A percentile compares a stretch with the other conserved stretches of the same genome.
phyloP scores from a whole-genome alignment of 768 basidiomycete genomes.

The Termitomyces sp. region DNA sequence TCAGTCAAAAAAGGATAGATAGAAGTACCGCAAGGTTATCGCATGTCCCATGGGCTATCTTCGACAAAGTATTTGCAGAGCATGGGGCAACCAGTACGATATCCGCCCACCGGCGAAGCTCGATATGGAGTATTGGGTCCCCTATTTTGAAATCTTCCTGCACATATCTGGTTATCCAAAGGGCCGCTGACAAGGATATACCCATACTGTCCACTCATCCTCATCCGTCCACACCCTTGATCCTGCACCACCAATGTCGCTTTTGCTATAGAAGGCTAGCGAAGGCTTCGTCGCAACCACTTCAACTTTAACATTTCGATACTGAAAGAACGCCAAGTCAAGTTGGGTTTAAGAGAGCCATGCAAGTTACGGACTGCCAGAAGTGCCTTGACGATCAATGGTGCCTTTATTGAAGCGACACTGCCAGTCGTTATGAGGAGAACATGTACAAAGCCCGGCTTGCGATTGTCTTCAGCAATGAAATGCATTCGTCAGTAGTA shows the following conservation, averaged over 20 bases:
- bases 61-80: slow-evolving; percentile 94
- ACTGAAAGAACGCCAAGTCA: slow-evolving; percentile 36
- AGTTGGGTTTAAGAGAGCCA: not conserved
- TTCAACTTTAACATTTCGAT: slow-evolving; percentile 69
- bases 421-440: slow-evolving; percentile 89
- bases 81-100: slow-evolving; percentile 93
- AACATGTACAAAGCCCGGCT: slow-evolving; percentile 51
- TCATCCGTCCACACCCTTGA: slow-evolving; percentile 81
- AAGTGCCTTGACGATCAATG: slow-evolving; percentile 80
- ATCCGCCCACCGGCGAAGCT: slow-evolving; percentile 92
- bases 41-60: slow-evolving; percentile 83
- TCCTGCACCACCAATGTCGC: slow-evolving; percentile 44
- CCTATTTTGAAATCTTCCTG: slow-evolving; percentile 75
- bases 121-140: slow-evolving; percentile 94
- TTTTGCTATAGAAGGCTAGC: slow-evolving; percentile 66
- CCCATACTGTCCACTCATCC: slow-evolving; percentile 83
- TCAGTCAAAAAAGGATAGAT: not conserved
- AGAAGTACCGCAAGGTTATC: slow-evolving; percentile 77
- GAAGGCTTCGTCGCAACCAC: slow-evolving; percentile 80
- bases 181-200: not conserved
- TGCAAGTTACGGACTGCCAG: slow-evolving; percentile 37
- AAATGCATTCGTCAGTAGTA: slow-evolving; percentile 23
- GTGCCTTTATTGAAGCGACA: slow-evolving; percentile 92
- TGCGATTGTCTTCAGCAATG: slow-evolving; percentile 36
- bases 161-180: not conserved